Base-by-base conservation (phyloP, 352 stramenopile species). In the Pythium folliculosum region DNA sequence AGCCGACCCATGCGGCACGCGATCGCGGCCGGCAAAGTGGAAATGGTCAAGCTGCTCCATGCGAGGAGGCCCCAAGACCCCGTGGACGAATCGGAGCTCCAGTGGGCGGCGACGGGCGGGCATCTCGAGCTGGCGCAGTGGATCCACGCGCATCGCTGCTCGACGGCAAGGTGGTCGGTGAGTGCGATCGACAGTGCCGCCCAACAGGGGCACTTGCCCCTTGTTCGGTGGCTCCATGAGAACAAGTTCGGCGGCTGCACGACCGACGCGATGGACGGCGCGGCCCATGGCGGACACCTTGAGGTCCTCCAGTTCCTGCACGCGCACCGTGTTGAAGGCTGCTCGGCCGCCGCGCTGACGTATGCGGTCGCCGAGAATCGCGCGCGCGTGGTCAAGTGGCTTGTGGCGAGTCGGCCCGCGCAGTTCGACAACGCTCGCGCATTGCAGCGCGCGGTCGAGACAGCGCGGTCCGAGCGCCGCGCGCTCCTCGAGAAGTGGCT, bases 1-100 rank as follows among this genome's bases (percentile, higher is more conserved):
- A n/a, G n/a, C n/a, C n/a, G 79, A 49, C 59, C 77, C 22, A 86
- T 89, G 73, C 62, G 77, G 45, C 59, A 78, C 47, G 80, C 80
- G 0, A 74, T 77, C 7, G 67, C 78, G 23, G 73, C 52, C n/a
- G n/a, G n/a, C n/a, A n/a, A n/a, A n/a, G n/a, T 84, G 13, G 64
- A 55, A 5, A 63, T 82, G 23, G 67, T 86, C 19, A 60, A 75
- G 1, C 83, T 75, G 67, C 27, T 65, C 25, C 45, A 49, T 19
- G 10, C 45, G 22, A 43, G 43, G 5, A 30, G 58, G 5, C 22
- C 58, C 5, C 5, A 56, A 38, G 47, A 25, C 48, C n/a, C 43
- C 4, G 27, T 35, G 21, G 58, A 14, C 23, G 19, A 3, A 32
- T 32, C n/a, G n/a, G 58, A 27, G n/a, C 49, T 65, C 19, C 25